These are phyloP conservation scores for Calocera cornea DNA, from an alignment of 768 basidiomycete genomes.

Conservation along the genomic window DNA sequence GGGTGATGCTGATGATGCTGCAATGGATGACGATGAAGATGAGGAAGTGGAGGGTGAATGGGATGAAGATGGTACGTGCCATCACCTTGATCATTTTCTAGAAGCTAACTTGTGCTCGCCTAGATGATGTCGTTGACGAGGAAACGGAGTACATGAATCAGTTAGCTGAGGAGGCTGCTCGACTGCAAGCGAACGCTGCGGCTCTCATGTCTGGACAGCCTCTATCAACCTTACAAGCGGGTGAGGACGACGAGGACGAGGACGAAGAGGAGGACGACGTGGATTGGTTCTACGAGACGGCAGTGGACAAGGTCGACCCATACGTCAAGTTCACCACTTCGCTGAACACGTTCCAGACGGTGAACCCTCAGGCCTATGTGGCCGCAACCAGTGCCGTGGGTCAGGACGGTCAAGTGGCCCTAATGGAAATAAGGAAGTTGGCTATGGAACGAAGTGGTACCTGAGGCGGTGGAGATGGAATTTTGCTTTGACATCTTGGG, in stretches of 20 bases:
- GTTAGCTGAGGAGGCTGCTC: conserved; percentile 70
- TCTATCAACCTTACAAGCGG: conserved; percentile 30
- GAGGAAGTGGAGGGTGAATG: conserved; percentile 29
- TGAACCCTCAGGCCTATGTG: conserved; percentile 55
- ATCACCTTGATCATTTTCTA: neutral
- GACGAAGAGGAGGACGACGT: conserved; percentile 67
- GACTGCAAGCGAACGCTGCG: conserved; percentile 43
- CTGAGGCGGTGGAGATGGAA: neutral
- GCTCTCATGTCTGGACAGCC: neutral
- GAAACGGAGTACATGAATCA: conserved; percentile 79
- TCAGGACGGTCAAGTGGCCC: conserved; percentile 61
- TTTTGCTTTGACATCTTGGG: neutral
- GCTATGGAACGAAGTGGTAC: conserved; percentile 33
- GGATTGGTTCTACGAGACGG: conserved; percentile 53
- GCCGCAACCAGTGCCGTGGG: conserved; percentile 55
- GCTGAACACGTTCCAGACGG: conserved; percentile 54
- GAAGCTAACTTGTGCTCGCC: conserved; percentile 19
- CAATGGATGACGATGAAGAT: conserved; percentile 37
- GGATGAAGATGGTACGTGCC: conserved; percentile 45
- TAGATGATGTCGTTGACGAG: conserved; percentile 83
- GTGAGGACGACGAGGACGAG: conserved; percentile 32
- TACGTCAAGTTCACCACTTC: conserved; percentile 49
- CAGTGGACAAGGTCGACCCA: conserved; percentile 65
- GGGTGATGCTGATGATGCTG: conserved; percentile 25
- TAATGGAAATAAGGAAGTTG: conserved; percentile 74